phyloP scores from a whole-genome alignment of 495 filamentous ascomycete genomes.

The Aspergillus conjunctus region DNA sequence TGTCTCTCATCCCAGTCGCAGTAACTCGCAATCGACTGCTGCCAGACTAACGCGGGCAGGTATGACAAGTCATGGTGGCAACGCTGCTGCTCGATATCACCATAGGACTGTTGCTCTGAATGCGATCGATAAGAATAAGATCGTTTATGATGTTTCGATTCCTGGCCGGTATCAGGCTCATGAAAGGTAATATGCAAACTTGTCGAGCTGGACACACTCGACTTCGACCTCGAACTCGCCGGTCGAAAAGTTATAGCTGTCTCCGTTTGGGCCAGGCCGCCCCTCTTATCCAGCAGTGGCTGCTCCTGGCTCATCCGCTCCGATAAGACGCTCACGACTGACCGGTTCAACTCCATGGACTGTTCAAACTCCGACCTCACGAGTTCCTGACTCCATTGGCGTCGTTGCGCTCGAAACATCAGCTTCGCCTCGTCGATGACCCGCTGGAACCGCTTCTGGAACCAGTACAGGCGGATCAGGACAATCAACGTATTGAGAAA shows the following conservation, averaged over 20 bases:
- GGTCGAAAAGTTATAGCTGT: background rate
- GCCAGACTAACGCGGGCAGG: constrained; percentile 24
- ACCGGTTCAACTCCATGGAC: constrained; percentile 6
- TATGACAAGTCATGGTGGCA: background rate
- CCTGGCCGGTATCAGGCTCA: constrained; percentile 16
- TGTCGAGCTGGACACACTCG: constrained; percentile 19
- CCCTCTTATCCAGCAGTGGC: constrained; percentile 1
- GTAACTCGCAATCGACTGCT: constrained; percentile 27
- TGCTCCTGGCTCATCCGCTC: constrained; percentile 13
- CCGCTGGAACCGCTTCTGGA: constrained; percentile 79
- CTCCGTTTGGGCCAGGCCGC: constrained; percentile 24
- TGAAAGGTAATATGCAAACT: constrained; percentile 56
- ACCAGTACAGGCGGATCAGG: constrained; percentile 88
- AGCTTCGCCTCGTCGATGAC: constrained; percentile 50
- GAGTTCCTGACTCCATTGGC: constrained; percentile 44
- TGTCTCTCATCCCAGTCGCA: constrained; percentile 60
- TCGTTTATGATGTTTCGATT: constrained; percentile 15
- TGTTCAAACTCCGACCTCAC: background rate
- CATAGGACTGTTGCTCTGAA: constrained; percentile 5
- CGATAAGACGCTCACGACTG: background rate
- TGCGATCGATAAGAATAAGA: constrained; percentile 19
- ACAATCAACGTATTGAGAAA: constrained; percentile 81
- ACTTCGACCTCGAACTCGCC: background rate
- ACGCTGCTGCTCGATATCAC: constrained; percentile 9
- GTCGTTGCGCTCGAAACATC: constrained; percentile 19